phyloP scores from a whole-genome alignment of 2,329 filamentous ascomycete species.

The Xylaria sp. region DNA sequence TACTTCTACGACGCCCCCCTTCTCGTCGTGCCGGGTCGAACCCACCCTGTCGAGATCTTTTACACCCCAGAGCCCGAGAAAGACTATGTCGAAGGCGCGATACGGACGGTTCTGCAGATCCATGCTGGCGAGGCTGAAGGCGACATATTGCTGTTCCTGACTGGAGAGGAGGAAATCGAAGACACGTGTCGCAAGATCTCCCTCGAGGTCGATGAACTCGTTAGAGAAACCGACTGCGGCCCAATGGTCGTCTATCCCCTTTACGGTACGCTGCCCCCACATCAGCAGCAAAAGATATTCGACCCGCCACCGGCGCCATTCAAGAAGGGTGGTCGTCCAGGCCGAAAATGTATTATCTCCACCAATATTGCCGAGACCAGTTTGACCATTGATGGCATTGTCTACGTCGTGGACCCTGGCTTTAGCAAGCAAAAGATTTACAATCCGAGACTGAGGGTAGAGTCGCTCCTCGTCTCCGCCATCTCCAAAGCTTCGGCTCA shows the following conservation, averaged over 20 bases:
- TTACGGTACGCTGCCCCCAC: conserved; percentile 91
- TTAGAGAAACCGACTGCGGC: conserved; percentile 89
- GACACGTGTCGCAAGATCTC: conserved; percentile 93
- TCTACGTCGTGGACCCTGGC: conserved; percentile 98
- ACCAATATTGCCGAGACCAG: conserved; percentile 99
- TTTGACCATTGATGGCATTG: conserved; percentile 97
- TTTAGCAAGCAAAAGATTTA: conserved; percentile 99
- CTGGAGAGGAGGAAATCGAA: conserved; percentile 98
- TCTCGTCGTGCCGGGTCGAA: conserved; percentile 92
- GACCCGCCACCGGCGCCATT: conserved; percentile 82
- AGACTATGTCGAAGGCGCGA: conserved; percentile 95
- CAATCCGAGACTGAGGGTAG: conserved; percentile 95
- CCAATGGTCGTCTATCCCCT: conserved; percentile 92
- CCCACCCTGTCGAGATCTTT: conserved; percentile 97
- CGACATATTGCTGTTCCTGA: conserved; percentile 93
- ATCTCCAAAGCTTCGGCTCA: conserved; percentile 98
- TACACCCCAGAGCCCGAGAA: conserved; percentile 96
- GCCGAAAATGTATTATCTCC: conserved; percentile 92
- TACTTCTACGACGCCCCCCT: conserved; percentile 97
- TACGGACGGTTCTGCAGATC: conserved; percentile 95
- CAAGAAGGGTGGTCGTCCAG: conserved; percentile 81
- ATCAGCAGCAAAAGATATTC: conserved; percentile 96
- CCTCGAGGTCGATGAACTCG: conserved; percentile 91
- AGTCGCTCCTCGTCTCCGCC: conserved; percentile 95
- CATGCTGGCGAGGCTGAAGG: conserved; percentile 93